A percentile compares a stretch with the other conserved stretches of the same genome.
Conservation (phyloP, 2,329 filamentous ascomycete species). For the Rasamsonia emersonii region DNA sequence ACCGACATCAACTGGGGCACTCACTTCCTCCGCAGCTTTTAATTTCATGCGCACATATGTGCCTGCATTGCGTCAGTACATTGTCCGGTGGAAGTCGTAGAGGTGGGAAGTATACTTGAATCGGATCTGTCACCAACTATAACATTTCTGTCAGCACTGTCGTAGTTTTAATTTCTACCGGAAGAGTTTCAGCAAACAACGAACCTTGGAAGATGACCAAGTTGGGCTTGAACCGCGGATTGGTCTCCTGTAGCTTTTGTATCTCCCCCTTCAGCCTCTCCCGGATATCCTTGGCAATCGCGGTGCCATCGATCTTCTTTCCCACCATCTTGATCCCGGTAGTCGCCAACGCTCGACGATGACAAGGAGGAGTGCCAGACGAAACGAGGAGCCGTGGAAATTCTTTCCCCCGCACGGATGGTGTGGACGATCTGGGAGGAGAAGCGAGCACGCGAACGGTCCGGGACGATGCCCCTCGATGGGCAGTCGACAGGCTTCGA, state of each 20-base stretch:
- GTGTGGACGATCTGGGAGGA: no score
- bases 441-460: no score
- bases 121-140: constrained; percentile 86
- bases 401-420: no score
- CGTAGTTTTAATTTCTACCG: not conserved
- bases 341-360: constrained; percentile 38
- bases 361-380: constrained; percentile 9
- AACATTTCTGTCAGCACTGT: constrained; percentile 1
- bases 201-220: constrained; percentile 92
- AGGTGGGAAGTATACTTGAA: constrained; percentile 57
- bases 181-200: constrained; percentile 16
- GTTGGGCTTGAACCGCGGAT: constrained; percentile 79
- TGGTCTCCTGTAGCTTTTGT: constrained; percentile 66
- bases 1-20: no score
- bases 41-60: constrained; percentile 99
- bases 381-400: not conserved
- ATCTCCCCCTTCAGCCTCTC: constrained; percentile 75
- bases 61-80: constrained; percentile 43
- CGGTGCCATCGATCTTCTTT: constrained; percentile 88
- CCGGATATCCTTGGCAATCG: constrained; percentile 85
- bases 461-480: no score
- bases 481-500: no score
- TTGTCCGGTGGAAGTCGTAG: constrained; percentile 9
- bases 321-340: constrained; percentile 65
- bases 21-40: constrained; percentile 86